These are phyloP conservation scores for Antitrichia curtipendula DNA, from an alignment of 225 moss, liverwort and hornwort genomes.

Conservation along the genomic window DNA sequence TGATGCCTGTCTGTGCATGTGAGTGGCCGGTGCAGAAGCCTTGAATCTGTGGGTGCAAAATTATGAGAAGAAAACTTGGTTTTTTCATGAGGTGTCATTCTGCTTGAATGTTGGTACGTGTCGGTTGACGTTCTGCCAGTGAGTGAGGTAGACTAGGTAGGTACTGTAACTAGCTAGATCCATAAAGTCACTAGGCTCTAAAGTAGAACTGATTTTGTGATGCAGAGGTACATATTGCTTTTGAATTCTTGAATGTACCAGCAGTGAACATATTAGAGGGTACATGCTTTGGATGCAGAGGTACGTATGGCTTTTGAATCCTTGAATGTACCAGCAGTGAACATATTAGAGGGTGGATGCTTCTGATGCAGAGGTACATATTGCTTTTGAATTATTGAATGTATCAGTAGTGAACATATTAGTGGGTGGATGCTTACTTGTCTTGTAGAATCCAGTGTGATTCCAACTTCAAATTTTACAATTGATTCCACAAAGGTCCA, in stretches of 20 bases:
- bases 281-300: too few relatives aligned
- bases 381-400: too few relatives aligned
- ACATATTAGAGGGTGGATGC: too few relatives aligned
- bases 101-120: not conserved
- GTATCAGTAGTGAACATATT: too few relatives aligned
- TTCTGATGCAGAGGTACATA: too few relatives aligned
- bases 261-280: too few relatives aligned
- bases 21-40: not conserved
- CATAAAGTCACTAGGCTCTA: not conserved
- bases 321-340: too few relatives aligned
- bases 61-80: not conserved
- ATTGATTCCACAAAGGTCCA: rapidly evolving
- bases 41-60: not conserved
- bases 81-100: not conserved
- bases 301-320: too few relatives aligned
- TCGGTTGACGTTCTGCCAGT: not conserved
- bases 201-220: not conserved
- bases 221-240: not conserved
- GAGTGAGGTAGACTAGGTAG: not conserved
- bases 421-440: not conserved
- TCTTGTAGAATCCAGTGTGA: too few relatives aligned
- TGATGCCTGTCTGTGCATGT: too few relatives aligned
- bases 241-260: not conserved
- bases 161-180: not conserved
- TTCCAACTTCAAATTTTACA: not conserved